phyloP scores from a whole-genome alignment of 78 protist genomes.

The Monocercomonoides exilis region DNA sequence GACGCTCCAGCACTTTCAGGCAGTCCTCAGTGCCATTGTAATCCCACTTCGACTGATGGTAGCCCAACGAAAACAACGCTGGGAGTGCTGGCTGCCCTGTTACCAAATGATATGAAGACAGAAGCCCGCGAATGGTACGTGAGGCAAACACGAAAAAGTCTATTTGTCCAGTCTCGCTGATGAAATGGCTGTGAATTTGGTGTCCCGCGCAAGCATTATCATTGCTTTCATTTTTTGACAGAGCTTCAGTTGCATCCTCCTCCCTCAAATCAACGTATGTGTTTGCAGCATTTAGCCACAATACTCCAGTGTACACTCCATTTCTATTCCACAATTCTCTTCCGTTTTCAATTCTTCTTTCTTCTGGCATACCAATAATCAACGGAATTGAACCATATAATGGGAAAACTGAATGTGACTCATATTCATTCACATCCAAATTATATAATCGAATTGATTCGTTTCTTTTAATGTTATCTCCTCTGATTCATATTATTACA shows the following conservation, averaged over 20 bases:
- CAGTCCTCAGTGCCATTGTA: conserved; percentile 66
- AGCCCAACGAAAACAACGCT: conserved; percentile 79
- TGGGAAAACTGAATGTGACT: too few species aligned
- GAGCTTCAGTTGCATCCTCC: too few species aligned
- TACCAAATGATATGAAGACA: conserved; percentile 56
- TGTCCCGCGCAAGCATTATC: too few species aligned
- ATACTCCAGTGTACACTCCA: not conserved
- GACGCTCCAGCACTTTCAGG: conserved; percentile 34
- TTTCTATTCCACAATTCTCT: too few species aligned
- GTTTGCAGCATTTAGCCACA: not conserved
- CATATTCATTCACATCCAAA: too few species aligned
- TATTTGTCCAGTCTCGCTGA: conserved; percentile 69
- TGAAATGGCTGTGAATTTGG: conserved; percentile 61
- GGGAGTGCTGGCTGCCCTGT: conserved; percentile 86
- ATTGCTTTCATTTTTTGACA: too few species aligned
- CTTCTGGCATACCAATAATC: too few species aligned
- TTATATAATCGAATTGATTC: too few species aligned
- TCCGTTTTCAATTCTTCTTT: too few species aligned
- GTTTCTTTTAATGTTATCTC: too few species aligned
- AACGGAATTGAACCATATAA: too few species aligned
- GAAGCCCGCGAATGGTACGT: conserved; percentile 78
- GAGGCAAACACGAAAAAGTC: conserved; percentile 84
- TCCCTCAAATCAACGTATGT: not conserved
- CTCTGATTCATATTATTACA: too few species aligned
- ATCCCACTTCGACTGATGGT: conserved; percentile 99